These are phyloP conservation scores for Lactifluus hygrophoroides DNA, from an alignment of 768 basidiomycete genomes.

Conservation along the genomic window DNA sequence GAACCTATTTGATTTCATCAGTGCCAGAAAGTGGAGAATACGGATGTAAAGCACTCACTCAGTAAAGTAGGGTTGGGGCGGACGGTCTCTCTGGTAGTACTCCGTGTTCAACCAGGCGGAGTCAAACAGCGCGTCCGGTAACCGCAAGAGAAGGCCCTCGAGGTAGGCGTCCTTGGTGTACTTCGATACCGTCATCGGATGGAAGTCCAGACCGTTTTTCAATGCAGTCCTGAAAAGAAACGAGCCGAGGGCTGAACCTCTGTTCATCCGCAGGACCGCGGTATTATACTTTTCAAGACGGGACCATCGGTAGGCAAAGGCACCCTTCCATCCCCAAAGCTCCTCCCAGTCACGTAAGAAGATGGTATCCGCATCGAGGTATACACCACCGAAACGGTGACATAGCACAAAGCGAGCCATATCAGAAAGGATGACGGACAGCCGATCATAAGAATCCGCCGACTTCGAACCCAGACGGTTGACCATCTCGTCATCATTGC, in stretches of 20 bases:
- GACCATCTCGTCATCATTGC: constrained; percentile 43
- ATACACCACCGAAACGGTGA: constrained; percentile 93
- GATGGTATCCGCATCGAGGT: constrained; percentile 94
- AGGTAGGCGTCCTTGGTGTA: constrained; percentile 87
- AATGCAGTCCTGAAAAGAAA: constrained; percentile 93
- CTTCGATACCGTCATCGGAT: constrained; percentile 88
- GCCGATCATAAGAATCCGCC: constrained; percentile 75
- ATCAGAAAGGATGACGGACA: constrained; percentile 91
- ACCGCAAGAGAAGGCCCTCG: constrained; percentile 72
- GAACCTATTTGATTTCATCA: constrained; percentile 45
- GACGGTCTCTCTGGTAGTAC: constrained; percentile 82
- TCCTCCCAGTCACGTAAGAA: constrained; percentile 98
- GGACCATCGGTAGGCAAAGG: constrained; percentile 96
- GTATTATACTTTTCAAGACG: constrained; percentile 92
- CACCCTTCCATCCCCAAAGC: constrained; percentile 93
- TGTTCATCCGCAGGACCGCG: constrained; percentile 90
- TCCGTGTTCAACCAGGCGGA: constrained; percentile 96
- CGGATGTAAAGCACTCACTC: constrained; percentile 40
- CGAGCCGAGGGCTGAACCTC: constrained; percentile 81
- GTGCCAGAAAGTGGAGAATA: not conserved
- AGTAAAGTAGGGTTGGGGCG: constrained; percentile 90
- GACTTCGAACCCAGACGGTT: constrained; percentile 89
- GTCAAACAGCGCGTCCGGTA: constrained; percentile 95
- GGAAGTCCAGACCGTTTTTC: constrained; percentile 92
- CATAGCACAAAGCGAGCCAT: constrained; percentile 98